Evolutionary conservation across 176 grass and related monocot genomes (phyloP), one percentile per base, ranked within the genome.

Genomic region (Dactylis glomerata): DNA sequence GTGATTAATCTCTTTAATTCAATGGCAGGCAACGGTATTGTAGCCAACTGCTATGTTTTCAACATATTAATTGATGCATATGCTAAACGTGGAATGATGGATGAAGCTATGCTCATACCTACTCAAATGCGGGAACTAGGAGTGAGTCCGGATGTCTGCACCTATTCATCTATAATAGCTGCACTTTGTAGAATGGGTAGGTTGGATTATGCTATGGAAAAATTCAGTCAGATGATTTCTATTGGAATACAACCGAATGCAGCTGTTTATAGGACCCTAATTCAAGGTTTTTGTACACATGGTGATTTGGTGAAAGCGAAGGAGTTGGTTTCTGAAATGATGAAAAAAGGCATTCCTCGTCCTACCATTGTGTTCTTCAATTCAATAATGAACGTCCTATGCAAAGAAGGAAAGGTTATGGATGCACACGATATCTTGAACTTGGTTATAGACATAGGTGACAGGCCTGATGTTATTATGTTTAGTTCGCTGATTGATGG

Each of bases 401-500:
- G 69, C 69, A 73, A 73, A 15, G 69, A 45, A 73, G 69, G 69
- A 73, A 73, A 41, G 23, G 69, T 73, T 73, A 17, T 9, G 41
- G 44, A 57, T 57, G 55, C 55, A 57, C 55, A 57, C n/a, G n/a
- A 26, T 57, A 11, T 26, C 55, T 4, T 57, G 0, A 26, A 57
- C 55, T 57, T 57, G n/a, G 55, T 57, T 57, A 26, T 57, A 57
- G 55, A 26, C 9, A 9, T 57, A 57, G 55, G 55, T 11, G n/a
- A 26, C 10, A 57, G n/a, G 10, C 55, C 55, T 57, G 8, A 11
- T 26, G n/a, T 57, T 9, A 57, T 57, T 57, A 24, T 9, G 12
- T 57, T 57, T 26, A 57, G 3, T 57, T 57, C 55, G 1, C 10
- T 57, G n/a, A 3, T 57, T 57, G 55, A 26, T 1, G 55, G n/a